Base-by-base conservation (phyloP, 31 red algal species). In the Endocladia muricata region DNA sequence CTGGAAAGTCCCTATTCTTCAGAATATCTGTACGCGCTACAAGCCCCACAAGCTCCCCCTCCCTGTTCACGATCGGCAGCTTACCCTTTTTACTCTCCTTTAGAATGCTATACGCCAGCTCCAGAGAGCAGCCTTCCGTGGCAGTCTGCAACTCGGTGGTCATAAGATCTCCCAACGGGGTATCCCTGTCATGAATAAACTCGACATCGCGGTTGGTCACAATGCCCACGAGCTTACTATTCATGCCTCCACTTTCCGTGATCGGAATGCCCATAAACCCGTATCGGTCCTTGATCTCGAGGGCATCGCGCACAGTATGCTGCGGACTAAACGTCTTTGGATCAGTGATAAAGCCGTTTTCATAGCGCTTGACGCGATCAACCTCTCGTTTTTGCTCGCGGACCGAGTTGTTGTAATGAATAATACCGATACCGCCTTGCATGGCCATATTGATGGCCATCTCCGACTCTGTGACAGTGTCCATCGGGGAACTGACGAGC, bases 401-500 rank as follows among this genome's bases (percentile, higher is more conserved):
- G 19, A 99, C 68, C 21, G 89, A 70, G 61, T 88, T 93, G 65
- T 96, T 96, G 55, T 94, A 94, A 59, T 99, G 97, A 68, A 99
- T 85, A 32, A 99, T 82, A 6, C 97, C 97, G 57, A 99, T 89
- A 34, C 97, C 97, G 48, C 97, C 97, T 63, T 94, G 90, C 23
- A 93, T 70, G n/a, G 97, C 97, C 97, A 99, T 96, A 65, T 93
- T 81, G 39, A 95, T 99, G 13, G 97, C 97, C 97, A 99, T 96
- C 40, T 93, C 86, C 4, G 82, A 85, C 60, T 99, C 97, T 25
- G 97, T 99, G 15, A 99, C 97, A 26, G 97, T 99, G 48, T 99
- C 97, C 97, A 99, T 99, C 0, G 93, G 89, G 3, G 97, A 93
- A 63, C 78, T 86, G 3, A 99, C 84, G 26, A 99, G 71, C 36